phyloP scores from a whole-genome alignment of 225 moss, liverwort and hornwort genomes.

The Pleurozium schreberi region DNA sequence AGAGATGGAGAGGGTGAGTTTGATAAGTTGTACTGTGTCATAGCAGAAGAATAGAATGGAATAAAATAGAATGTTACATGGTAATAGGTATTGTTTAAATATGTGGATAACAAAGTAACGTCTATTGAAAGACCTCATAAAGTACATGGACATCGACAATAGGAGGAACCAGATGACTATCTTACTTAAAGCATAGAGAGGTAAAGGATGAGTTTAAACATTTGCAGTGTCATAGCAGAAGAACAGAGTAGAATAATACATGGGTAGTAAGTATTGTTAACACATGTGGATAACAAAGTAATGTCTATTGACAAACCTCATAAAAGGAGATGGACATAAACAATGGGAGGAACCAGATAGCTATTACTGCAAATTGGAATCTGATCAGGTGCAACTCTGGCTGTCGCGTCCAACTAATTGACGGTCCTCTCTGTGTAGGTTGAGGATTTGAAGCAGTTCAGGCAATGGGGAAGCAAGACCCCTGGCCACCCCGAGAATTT shows the following conservation, averaged over 20 bases:
- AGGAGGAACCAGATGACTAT: not conserved
- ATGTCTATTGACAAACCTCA: not conserved
- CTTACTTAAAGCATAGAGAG: no score
- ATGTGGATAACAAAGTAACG: not conserved
- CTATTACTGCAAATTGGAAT: not conserved
- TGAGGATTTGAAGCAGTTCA: constrained; percentile 83
- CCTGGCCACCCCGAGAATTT: constrained; percentile 53
- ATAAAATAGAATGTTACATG: not conserved
- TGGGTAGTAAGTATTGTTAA: not conserved
- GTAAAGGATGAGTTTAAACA: no score
- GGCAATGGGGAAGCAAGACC: constrained; percentile 78
- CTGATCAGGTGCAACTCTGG: not conserved
- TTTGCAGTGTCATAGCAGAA: not conserved
- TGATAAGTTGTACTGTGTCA: not conserved
- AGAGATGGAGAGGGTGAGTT: no score
- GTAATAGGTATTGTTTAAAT: not conserved
- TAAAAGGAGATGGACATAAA: not conserved
- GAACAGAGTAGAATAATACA: not conserved
- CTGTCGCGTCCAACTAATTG: not conserved
- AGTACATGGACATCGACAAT: not conserved
- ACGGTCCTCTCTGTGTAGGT: constrained; percentile 1
- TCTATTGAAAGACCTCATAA: not conserved
- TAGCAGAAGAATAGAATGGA: not conserved
- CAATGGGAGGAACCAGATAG: not conserved
- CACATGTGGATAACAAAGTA: not conserved